Base-by-base conservation (phyloP, 768 basidiomycete genomes). In the Lactarius hengduanensis region DNA sequence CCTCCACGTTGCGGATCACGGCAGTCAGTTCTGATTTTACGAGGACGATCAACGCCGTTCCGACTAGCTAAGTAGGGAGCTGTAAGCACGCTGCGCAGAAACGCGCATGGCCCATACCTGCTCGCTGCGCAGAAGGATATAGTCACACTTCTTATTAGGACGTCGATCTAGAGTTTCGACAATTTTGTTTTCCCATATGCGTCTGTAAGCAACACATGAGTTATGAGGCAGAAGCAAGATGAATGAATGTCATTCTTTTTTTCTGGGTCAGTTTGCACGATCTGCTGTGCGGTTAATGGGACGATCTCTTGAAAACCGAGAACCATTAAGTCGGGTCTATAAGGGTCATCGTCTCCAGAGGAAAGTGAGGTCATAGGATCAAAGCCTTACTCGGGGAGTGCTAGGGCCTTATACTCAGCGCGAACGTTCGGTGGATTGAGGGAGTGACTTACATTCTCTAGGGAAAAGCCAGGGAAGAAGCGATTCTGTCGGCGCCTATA, bases 261-360 rank as follows among this genome's bases (percentile, higher is more conserved):
- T 74, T 94, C 94, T 1, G 96, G 94, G 76, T 98, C 96, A 7
- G 95, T 90, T 75, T 97, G 95, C 18, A 98, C 82, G 53, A 99
- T 98, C 75, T 98, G 96, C 72, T 96, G 94, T 3, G 97, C 94
- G n/a, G 94, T 98, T 57, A 99, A 83, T 4, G 95, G 94, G 0
- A 99, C 97, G 61, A 99, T 95, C 77, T 99, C 97, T 76, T 99
- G 96, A 74, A 98, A 97, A 2, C 92, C 93, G 34, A 98, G 80
- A 26, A 88, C 88, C 74, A 96, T 89, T 68, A 98, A 86, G 73
- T 98, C 95, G 7, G 95, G 94, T 54, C 91, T 92, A 2, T 45
- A 15, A 22, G 2, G 13, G 36, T 7, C 32, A 30, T 66, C 18
- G 66, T 5, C 40, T 38, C 3, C 5, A 26, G 45, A 36, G 28